Evolutionary conservation across 768 basidiomycete genomes (phyloP), one percentile per base, ranked within the genome.

Genomic region (Lactarius psammicola): DNA sequence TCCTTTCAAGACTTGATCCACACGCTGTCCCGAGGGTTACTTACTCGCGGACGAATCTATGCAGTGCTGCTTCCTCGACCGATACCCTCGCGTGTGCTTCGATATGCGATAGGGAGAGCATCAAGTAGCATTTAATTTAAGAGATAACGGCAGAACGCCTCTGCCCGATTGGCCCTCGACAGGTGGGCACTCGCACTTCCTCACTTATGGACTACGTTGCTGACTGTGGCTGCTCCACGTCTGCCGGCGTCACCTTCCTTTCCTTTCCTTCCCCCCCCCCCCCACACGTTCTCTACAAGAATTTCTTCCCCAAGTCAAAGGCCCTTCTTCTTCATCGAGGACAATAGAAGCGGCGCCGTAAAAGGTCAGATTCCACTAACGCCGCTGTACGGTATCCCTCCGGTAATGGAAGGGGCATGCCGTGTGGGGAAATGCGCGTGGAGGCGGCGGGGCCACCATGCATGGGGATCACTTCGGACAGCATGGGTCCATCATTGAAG

Each of bases 1-100:
- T 44, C 15, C 38, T 23, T 57, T 54, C 44, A 31, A 30, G 40
- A 59, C 31, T 36, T 18, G 49, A 64, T 64, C 63, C 55, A 64
- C 56, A 34, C 18, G 28, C 15, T 18, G 26, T 30, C 30, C n/a
- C 23, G n/a, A 26, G 58, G 30, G 31, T 54, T n/a, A 54, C 31
- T 51, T 26, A 15, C 49, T 17, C 49, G 30, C 42, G 20, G 58
- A 42, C 15, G 31, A 49, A 51, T n/a, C 23, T 40, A 26, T 28
- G 49, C 49, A 13, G 26, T 33, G 7, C 38, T n/a, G 30, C 40
- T 59, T 30, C 53, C 20, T 55, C 26, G 13, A 46, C 51, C 17
- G 44, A 28, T 5, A 18, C 10, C 11, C 11, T 2, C 26, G 36
- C 15, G 15, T 7, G 13, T 13, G 53, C 7, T 7, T 55, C 31